Percentiles rank a stretch among this genome's conserved stretches.
phyloP scores from a whole-genome alignment of 2,329 filamentous ascomycete species.

The Botrytis squamosa region DNA sequence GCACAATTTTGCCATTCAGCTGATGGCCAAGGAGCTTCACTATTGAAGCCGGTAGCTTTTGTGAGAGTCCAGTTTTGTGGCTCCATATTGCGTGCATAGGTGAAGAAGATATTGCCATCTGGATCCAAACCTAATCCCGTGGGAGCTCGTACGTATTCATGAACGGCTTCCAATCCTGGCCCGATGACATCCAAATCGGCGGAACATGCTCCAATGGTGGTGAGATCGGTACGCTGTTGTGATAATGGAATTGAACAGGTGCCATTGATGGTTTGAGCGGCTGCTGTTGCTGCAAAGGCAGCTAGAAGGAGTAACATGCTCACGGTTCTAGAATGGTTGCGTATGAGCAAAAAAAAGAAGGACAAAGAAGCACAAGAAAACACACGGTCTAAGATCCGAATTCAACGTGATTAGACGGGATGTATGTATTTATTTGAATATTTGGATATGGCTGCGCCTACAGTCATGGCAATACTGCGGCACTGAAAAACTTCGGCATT shows the following conservation, averaged over 20 bases:
- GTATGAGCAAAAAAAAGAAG: background rate
- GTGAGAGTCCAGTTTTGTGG: slow-evolving; percentile 8
- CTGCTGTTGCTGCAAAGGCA: background rate
- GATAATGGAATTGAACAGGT: background rate
- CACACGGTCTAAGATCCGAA: background rate
- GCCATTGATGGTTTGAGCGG: background rate
- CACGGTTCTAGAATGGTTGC: background rate
- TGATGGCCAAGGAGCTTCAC: slow-evolving; percentile 9
- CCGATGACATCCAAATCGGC: slow-evolving; percentile 11
- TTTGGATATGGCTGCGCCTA: too few species aligned
- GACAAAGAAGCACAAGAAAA: background rate
- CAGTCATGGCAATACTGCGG: background rate
- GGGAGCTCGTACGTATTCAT: background rate
- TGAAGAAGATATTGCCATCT: slow-evolving; percentile 3
- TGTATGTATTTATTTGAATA: background rate
- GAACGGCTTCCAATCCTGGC: background rate
- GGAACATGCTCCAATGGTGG: background rate
- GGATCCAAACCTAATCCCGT: background rate
- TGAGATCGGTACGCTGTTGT: background rate
- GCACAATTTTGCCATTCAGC: slow-evolving; percentile 7
- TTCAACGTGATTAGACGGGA: background rate
- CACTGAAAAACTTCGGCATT: background rate
- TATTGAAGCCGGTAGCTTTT: background rate
- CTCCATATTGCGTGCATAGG: slow-evolving; percentile 6
- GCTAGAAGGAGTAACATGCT: slow-evolving; percentile 1